Percentiles rank a stretch among this genome's conserved stretches.
phyloP scores from a whole-genome alignment of 108 stramenopile species.

The Parmales sp. region DNA sequence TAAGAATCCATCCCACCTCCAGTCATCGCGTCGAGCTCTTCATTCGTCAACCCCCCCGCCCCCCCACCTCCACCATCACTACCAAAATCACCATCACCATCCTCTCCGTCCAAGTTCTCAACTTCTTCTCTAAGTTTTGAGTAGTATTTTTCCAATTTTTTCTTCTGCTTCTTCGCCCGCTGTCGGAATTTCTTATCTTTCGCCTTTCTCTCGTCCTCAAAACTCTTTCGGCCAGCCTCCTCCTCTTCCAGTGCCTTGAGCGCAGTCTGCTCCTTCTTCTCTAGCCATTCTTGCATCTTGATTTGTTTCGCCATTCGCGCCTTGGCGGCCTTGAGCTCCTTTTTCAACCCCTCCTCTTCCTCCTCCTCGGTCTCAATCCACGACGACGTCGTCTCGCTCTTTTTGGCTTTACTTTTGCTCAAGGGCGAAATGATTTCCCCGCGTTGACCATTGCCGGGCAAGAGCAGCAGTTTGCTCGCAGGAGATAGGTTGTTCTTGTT shows the following conservation, averaged over 20 bases:
- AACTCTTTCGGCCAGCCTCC: constrained; percentile 14
- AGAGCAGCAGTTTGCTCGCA: too few relatives aligned
- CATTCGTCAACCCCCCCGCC: too few relatives aligned
- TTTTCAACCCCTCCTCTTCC: constrained; percentile 25
- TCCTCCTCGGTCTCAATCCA: constrained; percentile 8
- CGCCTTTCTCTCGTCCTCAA: constrained; percentile 16
- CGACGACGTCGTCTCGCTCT: background rate
- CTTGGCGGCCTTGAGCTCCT: constrained; percentile 25
- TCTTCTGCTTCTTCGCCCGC: constrained; percentile 34
- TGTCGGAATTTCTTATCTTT: constrained; percentile 25
- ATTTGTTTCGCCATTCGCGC: constrained; percentile 35
- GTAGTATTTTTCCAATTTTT: constrained; percentile 30
- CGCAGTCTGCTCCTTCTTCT: constrained; percentile 30
- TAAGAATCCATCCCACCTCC: too few relatives aligned
- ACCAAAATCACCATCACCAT: background rate
- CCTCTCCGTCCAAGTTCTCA: background rate
- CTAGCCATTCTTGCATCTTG: constrained; percentile 39
- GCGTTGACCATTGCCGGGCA: too few relatives aligned
- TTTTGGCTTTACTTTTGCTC: too few relatives aligned
- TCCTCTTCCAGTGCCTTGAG: constrained; percentile 23
- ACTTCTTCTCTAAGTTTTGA: background rate
- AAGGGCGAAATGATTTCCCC: too few relatives aligned
- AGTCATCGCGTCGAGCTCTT: too few relatives aligned
- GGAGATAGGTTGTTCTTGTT: too few relatives aligned
- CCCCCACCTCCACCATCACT: too few relatives aligned